Conservation (phyloP, 371 early-diverging fungal species). For the Nematocida ironsii region DNA sequence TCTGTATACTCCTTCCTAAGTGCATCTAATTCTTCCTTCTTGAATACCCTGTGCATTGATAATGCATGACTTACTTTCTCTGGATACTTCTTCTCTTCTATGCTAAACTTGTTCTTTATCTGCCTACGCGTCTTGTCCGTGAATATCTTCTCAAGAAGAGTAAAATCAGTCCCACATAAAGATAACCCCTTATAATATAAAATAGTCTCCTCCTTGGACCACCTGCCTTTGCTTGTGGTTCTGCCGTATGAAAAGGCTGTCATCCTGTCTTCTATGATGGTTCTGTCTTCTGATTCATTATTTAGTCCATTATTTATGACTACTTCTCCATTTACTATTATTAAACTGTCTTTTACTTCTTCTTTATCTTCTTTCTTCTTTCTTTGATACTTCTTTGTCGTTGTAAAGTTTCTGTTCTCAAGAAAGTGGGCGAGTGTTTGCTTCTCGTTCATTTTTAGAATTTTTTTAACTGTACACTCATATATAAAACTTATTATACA, state of each 20-base stretch:
- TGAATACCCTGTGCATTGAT: not conserved
- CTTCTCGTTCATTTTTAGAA: not conserved
- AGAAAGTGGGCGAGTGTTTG: constrained; percentile 60
- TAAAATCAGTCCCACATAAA: constrained; percentile 69
- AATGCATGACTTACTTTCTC: constrained; percentile 24
- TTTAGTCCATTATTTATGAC: constrained; percentile 54
- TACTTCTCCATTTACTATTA: constrained; percentile 64
- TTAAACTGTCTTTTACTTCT: constrained; percentile 47
- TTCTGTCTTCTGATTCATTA: constrained; percentile 26
- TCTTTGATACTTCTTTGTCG: constrained; percentile 34
- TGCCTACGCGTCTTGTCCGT: constrained; percentile 64
- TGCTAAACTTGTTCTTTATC: constrained; percentile 66
- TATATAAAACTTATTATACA: no score
- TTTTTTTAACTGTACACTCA: no score
- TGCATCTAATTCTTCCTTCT: constrained; percentile 22
- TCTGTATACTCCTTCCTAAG: constrained; percentile 37
- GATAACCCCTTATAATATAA: constrained; percentile 66
- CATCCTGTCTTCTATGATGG: constrained; percentile 59
- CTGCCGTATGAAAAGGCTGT: constrained; percentile 67
- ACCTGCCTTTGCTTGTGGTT: constrained; percentile 37
- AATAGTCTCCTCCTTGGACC: constrained; percentile 67
- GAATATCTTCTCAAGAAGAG: constrained; percentile 65
- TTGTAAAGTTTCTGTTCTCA: constrained; percentile 67
- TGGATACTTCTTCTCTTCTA: constrained; percentile 57
- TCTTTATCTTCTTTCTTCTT: not conserved